These are phyloP conservation scores for Arthrobotrys sphaeroides DNA, from an alignment of 2,329 filamentous ascomycete species.

Conservation along the genomic window DNA sequence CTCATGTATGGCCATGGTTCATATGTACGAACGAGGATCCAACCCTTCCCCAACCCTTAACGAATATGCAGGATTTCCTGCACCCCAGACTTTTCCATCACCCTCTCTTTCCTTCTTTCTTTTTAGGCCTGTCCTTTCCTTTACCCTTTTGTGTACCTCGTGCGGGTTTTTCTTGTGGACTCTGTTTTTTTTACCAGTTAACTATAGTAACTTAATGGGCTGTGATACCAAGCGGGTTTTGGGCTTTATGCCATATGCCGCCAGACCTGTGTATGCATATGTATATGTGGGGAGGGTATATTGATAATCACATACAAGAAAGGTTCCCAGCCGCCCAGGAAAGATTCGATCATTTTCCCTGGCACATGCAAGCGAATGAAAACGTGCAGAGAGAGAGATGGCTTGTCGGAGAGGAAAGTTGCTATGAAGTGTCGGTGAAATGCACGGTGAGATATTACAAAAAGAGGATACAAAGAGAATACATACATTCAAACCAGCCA, in stretches of 20 bases:
- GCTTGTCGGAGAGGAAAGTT: too few relatives aligned
- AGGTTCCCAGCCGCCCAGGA: background rate
- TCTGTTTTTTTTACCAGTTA: slow-evolving; percentile 1
- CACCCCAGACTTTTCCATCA: slow-evolving; percentile 44
- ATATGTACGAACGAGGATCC: slow-evolving; percentile 14
- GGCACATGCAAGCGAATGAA: background rate
- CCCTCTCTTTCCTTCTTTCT: background rate
- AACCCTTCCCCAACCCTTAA: slow-evolving; percentile 18
- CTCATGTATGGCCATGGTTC: too few relatives aligned
- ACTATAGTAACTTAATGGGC: too few relatives aligned
- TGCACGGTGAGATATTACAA: too few relatives aligned
- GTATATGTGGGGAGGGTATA: slow-evolving; percentile 14
- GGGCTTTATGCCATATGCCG: background rate
- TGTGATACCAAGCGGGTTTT: slow-evolving; percentile 34
- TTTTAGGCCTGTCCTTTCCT: background rate
- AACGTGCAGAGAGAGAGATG: background rate
- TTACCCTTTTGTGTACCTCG: background rate
- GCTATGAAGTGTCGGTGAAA: too few relatives aligned
- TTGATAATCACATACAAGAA: slow-evolving; percentile 7
- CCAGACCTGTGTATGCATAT: background rate
- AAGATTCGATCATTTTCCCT: background rate
- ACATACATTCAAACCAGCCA: too few relatives aligned
- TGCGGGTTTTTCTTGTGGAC: too few relatives aligned
- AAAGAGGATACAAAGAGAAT: too few relatives aligned
- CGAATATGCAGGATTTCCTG: slow-evolving; percentile 47